Base-by-base conservation (phyloP, 1,284 basidiomycete genomes). In the Cryptococcus sp. region DNA sequence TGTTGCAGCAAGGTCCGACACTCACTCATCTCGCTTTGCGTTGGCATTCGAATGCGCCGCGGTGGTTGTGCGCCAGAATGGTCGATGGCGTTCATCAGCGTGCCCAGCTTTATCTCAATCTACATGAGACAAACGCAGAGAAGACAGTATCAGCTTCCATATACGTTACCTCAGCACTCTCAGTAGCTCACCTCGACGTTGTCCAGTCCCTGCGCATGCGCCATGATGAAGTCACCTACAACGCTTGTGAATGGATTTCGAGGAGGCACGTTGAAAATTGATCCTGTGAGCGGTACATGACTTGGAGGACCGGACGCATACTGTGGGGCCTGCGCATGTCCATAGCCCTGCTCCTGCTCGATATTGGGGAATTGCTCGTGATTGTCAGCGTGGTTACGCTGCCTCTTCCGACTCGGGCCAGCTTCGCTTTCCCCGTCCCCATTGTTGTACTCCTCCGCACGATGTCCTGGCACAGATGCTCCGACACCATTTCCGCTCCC, bases 91-190 rank as follows among this genome's bases (percentile, higher is more conserved):
- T 93, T 87, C 60, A 84, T 83, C 70, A 98, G 75, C 15, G 90
- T 74, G 1, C 95, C 95, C 50, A 99, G 83, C 81, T 97, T 98
- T 17, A 93, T 93, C 80, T 98, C 95, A 20, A 98, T 90, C 82
- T 96, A 86, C 6, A 88, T 5, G 25, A 23, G 17, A 38, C 50
- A 17, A 30, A 30, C 4, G 3, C 13, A 47, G 60, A 50, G n/a
- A n/a, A 57, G 35, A 40, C 13, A 22, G 7, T 40, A 23, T 48
- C 23, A 55, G 48, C 51, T 48, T 30, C 38, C 10, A 13, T 35
- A 17, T 23, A 38, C 30, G 23, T 20, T 2, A 4, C 4, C 3
- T 20, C 16, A 41, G 20, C 15, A 17, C 15, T 3, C 15, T 13
- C 13, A 45, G 40, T 23, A n/a, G 39, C 81, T 56, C 57, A 82